phyloP scores from a whole-genome alignment of 495 filamentous ascomycete species.

The Penicillium waksmanii region DNA sequence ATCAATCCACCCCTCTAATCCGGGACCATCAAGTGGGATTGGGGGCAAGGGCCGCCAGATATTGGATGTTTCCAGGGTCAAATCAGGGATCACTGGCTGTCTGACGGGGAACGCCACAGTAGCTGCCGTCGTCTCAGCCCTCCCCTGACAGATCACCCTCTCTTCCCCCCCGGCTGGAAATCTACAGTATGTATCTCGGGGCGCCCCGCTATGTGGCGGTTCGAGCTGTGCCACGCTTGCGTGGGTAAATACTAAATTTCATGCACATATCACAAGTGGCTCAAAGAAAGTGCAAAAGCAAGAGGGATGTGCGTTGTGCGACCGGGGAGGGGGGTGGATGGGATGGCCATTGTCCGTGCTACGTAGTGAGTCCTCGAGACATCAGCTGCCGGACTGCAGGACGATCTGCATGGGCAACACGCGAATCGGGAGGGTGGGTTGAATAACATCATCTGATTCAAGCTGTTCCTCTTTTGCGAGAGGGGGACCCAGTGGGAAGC shows the following conservation, averaged over 20 bases:
- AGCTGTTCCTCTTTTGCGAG: neutral
- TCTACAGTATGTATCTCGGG: neutral
- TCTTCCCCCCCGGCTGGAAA: conserved; percentile 10
- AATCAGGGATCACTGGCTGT: conserved; percentile 9
- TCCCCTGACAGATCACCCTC: conserved; percentile 23
- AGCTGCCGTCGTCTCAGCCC: conserved; percentile 8
- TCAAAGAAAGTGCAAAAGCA: conserved; percentile 1
- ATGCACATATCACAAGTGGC: conserved; percentile 5
- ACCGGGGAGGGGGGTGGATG: neutral
- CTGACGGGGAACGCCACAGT: conserved; percentile 12
- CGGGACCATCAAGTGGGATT: neutral
- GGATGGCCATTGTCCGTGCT: conserved; percentile 12
- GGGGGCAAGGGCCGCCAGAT: neutral
- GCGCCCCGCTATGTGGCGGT: conserved; percentile 34
- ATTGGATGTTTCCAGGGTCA: conserved; percentile 8
- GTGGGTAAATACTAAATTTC: conserved; percentile 7
- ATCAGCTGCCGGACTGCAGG: conserved; percentile 28
- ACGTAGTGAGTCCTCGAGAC: conserved; percentile 16
- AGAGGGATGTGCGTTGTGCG: conserved; percentile 7
- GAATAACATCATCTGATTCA: conserved; percentile 28
- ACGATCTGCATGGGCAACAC: conserved; percentile 25
- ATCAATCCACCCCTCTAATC: conserved; percentile 18
- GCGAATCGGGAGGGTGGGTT: conserved; percentile 24
- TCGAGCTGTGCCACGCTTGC: conserved; percentile 30
- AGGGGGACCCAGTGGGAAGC: neutral